Evolutionary conservation across 164 flowering plant genomes (phyloP).

Genomic region (Vitis labrusca): DNA sequence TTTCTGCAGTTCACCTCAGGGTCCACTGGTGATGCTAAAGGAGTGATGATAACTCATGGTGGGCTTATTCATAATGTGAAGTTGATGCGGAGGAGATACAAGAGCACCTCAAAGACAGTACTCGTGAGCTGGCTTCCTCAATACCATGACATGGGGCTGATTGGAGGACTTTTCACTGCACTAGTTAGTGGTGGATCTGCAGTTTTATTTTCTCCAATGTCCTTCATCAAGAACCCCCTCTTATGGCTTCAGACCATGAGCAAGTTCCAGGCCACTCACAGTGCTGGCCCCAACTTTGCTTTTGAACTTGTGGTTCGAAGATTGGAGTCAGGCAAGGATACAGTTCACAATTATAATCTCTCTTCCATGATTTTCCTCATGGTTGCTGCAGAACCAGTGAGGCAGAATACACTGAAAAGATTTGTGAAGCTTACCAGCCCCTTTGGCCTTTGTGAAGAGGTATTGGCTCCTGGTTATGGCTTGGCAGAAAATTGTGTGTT

Average conservation of each 20-base stretch:
- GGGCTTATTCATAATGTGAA: constrained; percentile 83
- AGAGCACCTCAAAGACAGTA: constrained; percentile 70
- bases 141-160: constrained; percentile 87
- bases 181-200: constrained; percentile 77
- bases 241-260: constrained; percentile 70
- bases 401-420: constrained; percentile 64
- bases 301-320: constrained; percentile 66
- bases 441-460: constrained; percentile 56
- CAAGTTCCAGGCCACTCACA: constrained; percentile 67
- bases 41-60: constrained; percentile 84
- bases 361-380: constrained; percentile 75
- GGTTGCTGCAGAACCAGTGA: constrained; percentile 88
- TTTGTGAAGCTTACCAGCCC: constrained; percentile 63
- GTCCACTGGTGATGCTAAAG: constrained; percentile 86
- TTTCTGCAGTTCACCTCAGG: constrained; percentile 87
- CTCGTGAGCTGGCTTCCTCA: constrained; percentile 89
- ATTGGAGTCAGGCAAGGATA: constrained; percentile 51
- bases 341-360: constrained; percentile 44
- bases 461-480: constrained; percentile 86
- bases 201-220: constrained; percentile 69
- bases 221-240: constrained; percentile 77
- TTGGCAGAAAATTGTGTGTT: constrained; percentile 85
- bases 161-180: constrained; percentile 79
- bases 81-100: constrained; percentile 64
- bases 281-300: constrained; percentile 86